Evolutionary conservation across 225 moss, liverwort and hornwort genomes (phyloP), one percentile per base, ranked within the genome.

Genomic region (Pseudisothecium myosuroides): DNA sequence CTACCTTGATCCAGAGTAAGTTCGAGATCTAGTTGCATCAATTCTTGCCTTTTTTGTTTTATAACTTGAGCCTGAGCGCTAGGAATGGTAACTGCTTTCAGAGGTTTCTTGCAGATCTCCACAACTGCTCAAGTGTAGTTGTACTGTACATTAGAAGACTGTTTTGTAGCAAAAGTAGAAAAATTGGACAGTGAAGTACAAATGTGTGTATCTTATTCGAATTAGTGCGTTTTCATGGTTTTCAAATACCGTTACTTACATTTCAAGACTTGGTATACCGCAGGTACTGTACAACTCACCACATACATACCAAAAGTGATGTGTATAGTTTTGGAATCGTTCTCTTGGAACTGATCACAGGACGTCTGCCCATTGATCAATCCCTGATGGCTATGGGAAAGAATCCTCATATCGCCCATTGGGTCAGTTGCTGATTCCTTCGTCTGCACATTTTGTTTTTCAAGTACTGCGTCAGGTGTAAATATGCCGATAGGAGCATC

Each of bases 241-340:
- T 83, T 50, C 52, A 26, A 65, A 6, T n/a, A 28, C 66, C 45
- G 45, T 17, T 54, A 54, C 15, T n/a, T 22, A 65, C 37, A 52
- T 66, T 37, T 37, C 11, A 17, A 83, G 36, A 52, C 27, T 65
- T n/a, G n/a, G 52, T 66, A 8, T n/a, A 26, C 9, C 4, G 66
- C 64, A 83, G 83, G 85, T 97, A 96, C 82, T 92, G 90, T 76
- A 88, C 81, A 88, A 94, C 95, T 11, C 85, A 93, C 61, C 36
- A 85, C 31, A 84, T 94, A 21, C 92, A 96, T 31, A 83, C 91
- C 32, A 97, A 96, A 88, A 97, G 97, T 59, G 96, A 97, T 81
- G 95, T 96, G 6, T 96, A 96, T 84, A 94, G 97, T 88, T 97
- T 96, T 41, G 97, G 97, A 16, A 92, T 97, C 66, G 92, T 96